These are phyloP conservation scores for Dendrobium huoshanense DNA, from an alignment of 106 monocot species.

Conservation along the genomic window DNA sequence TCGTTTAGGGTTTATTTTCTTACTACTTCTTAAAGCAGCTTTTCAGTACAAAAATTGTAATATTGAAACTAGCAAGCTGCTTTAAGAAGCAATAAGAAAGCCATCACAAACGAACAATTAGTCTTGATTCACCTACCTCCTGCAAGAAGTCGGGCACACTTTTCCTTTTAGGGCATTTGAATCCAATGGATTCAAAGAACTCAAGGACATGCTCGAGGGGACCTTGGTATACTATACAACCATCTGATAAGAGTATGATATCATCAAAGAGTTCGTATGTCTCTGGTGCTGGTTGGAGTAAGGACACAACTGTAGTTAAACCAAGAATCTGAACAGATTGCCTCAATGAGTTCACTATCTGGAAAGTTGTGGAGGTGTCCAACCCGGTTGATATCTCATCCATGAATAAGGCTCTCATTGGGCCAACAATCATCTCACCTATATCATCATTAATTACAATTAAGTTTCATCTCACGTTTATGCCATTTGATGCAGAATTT, in stretches of 20 bases:
- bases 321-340: constrained; percentile 20
- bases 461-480: neutral
- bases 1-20: too few relatives aligned
- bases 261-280: constrained; percentile 24
- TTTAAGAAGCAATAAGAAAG: too few relatives aligned
- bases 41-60: too few relatives aligned
- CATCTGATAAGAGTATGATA: constrained; percentile 21
- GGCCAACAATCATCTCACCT: constrained; percentile 19
- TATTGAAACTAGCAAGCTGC: too few relatives aligned
- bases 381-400: constrained; percentile 23
- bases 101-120: too few relatives aligned
- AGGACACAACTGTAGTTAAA: constrained; percentile 10
- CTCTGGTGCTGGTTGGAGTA: constrained; percentile 27
- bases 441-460: neutral
- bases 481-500: neutral
- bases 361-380: constrained; percentile 18
- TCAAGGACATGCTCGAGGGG: constrained; percentile 14
- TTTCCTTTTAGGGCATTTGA: neutral
- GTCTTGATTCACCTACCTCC: neutral
- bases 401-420: constrained; percentile 19
- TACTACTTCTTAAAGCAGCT: too few relatives aligned
- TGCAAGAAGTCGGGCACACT: neutral
- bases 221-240: constrained; percentile 20
- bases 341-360: constrained; percentile 17
- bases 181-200: constrained; percentile 13